Evolutionary conservation across 2,329 filamentous ascomycete species (phyloP).

Genomic region (Penicillium sp.): DNA sequence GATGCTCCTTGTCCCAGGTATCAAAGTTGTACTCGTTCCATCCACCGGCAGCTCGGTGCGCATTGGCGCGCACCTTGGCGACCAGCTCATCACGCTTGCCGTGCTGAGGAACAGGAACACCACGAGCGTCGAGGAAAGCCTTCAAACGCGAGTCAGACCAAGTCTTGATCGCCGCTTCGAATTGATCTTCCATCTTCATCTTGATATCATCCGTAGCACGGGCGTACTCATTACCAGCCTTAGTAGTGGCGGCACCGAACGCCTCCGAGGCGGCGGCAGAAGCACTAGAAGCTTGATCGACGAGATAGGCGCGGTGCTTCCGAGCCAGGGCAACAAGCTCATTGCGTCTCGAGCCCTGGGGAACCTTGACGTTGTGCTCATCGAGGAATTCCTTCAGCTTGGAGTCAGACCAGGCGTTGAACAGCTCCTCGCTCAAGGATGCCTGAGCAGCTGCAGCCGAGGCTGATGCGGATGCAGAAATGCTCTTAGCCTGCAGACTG

Average conservation of each 20-base stretch:
- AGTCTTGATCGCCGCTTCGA: conserved; percentile 61
- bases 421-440: conserved; percentile 77
- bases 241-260: conserved; percentile 73
- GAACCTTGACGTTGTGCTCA: conserved; percentile 85
- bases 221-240: conserved; percentile 74
- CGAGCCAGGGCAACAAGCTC: conserved; percentile 88
- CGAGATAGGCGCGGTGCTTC: conserved; percentile 74
- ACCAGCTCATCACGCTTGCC: conserved; percentile 74
- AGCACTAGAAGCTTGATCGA: conserved; percentile 55
- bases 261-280: conserved; percentile 51
- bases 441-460: conserved; percentile 72
- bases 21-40: conserved; percentile 80
- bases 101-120: conserved; percentile 72
- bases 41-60: conserved; percentile 69
- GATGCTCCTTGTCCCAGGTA: conserved; percentile 71
- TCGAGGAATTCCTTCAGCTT: conserved; percentile 92
- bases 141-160: conserved; percentile 82
- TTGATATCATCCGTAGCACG: conserved; percentile 72
- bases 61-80: conserved; percentile 72
- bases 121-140: conserved; percentile 75
- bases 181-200: conserved; percentile 66
- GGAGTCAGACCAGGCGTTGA: conserved; percentile 87
- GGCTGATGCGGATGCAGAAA: conserved; percentile 63
- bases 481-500: conserved; percentile 67
- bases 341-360: conserved; percentile 87